These are phyloP conservation scores for Mortierella sp. DNA, from an alignment of 371 early-diverging fungal genomes.

Conservation along the genomic window DNA sequence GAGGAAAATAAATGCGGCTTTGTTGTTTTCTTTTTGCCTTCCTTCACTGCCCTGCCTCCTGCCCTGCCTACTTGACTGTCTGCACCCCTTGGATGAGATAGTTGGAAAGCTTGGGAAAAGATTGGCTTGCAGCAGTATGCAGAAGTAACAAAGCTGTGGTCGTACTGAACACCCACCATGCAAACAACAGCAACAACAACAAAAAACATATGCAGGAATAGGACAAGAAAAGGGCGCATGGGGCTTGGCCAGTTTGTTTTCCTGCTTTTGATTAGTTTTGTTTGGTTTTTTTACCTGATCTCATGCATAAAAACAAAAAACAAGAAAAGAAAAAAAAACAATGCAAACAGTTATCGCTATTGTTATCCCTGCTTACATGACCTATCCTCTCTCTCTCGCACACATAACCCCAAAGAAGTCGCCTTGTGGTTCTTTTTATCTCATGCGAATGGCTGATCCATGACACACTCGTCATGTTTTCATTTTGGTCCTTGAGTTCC, in stretches of 20 bases:
- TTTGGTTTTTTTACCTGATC: not conserved
- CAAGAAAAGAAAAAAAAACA: not conserved
- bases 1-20: not conserved
- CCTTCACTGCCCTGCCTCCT: too few species aligned
- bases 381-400: not conserved
- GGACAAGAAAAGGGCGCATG: not conserved
- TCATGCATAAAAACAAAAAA: conserved; percentile 1
- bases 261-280: not conserved
- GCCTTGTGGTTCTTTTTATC: conserved; percentile 5
- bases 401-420: not conserved
- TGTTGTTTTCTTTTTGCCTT: not conserved
- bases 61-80: too few species aligned
- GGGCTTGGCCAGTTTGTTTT: not conserved
- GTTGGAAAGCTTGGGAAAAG: not conserved
- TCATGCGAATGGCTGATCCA: conserved; percentile 8
- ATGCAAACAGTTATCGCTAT: too few species aligned
- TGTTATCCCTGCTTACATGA: not conserved
- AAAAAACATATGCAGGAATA: conserved; percentile 6
- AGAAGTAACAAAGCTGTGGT: not conserved
- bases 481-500: not conserved
- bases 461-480: not conserved
- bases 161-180: not conserved
- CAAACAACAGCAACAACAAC: not conserved
- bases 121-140: not conserved
- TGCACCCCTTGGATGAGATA: not conserved